These are phyloP conservation scores for Leucosporidium scottii DNA, from an alignment of 768 basidiomycete genomes.

Conservation along the genomic window DNA sequence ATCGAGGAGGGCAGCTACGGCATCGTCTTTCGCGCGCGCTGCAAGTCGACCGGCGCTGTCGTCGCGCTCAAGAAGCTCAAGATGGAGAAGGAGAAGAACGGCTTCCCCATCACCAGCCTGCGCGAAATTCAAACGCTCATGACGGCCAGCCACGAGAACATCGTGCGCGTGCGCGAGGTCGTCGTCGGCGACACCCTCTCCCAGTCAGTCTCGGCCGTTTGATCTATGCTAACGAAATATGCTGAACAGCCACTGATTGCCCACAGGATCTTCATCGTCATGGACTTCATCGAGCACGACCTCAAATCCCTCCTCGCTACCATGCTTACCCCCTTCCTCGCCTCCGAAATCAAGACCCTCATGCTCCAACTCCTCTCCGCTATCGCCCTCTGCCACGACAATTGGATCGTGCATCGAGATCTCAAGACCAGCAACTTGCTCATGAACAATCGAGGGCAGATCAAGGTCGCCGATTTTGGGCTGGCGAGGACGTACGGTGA, in stretches of 20 bases:
- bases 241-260: too few relatives aligned
- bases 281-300: constrained; percentile 90
- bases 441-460: constrained; percentile 98
- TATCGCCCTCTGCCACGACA: constrained; percentile 83
- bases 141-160: constrained; percentile 69
- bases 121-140: constrained; percentile 95
- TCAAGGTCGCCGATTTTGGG: constrained; percentile 98
- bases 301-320: constrained; percentile 88
- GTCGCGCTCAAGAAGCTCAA: constrained; percentile 97
- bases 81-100: constrained; percentile 96
- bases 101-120: constrained; percentile 94
- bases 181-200: constrained; percentile 98
- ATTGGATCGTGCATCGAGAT: constrained; percentile 97
- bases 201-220: constrained; percentile 65
- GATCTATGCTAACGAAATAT: too few relatives aligned
- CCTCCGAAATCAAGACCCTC: constrained; percentile 96
- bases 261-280: constrained; percentile 84
- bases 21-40: constrained; percentile 89
- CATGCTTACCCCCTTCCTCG: constrained; percentile 94
- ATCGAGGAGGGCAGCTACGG: constrained; percentile 99
- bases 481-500: constrained; percentile 93
- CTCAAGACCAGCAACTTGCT: constrained; percentile 94
- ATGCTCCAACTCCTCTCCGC: constrained; percentile 90
- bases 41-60: constrained; percentile 89
- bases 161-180: constrained; percentile 92